These are phyloP conservation scores for Fraxinus floribunda DNA, from an alignment of 305 asterid species.

Conservation along the genomic window DNA sequence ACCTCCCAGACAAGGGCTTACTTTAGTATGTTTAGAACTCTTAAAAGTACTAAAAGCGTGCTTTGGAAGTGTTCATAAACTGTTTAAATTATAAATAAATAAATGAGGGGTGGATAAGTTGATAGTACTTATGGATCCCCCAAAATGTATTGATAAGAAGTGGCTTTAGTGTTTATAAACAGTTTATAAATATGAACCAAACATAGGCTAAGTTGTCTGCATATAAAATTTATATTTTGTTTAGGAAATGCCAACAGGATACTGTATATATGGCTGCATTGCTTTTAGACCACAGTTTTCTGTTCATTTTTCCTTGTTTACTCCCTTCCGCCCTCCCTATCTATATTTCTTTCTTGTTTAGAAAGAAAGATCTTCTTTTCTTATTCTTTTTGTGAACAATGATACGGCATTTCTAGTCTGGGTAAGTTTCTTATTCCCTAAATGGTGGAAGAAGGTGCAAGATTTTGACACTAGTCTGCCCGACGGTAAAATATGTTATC, in stretches of 20 bases:
- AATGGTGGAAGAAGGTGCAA: not conserved
- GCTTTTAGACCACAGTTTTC: not conserved
- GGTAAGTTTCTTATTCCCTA: not conserved
- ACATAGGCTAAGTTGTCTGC: not conserved
- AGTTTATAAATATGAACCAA: not conserved
- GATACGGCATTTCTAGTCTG: not conserved
- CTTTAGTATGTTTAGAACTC: not conserved
- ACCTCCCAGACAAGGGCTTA: not conserved
- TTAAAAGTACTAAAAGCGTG: not conserved
- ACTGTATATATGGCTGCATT: not conserved
- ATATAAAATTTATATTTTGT: not conserved
- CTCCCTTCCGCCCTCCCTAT: not conserved
- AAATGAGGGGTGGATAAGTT: not conserved
- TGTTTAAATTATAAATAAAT: not conserved
- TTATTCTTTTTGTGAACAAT: not conserved
- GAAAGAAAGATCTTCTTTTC: not conserved
- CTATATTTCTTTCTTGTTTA: not conserved
- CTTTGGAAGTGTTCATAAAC: not conserved
- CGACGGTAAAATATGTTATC: not conserved
- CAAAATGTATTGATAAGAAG: not conserved
- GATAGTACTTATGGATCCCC: not conserved
- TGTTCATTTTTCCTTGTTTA: not conserved
- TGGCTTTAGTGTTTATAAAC: not conserved
- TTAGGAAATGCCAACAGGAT: not conserved
- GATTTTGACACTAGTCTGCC: not conserved